Conservation (phyloP, 768 basidiomycete species). For the Boletus coccyginus region DNA sequence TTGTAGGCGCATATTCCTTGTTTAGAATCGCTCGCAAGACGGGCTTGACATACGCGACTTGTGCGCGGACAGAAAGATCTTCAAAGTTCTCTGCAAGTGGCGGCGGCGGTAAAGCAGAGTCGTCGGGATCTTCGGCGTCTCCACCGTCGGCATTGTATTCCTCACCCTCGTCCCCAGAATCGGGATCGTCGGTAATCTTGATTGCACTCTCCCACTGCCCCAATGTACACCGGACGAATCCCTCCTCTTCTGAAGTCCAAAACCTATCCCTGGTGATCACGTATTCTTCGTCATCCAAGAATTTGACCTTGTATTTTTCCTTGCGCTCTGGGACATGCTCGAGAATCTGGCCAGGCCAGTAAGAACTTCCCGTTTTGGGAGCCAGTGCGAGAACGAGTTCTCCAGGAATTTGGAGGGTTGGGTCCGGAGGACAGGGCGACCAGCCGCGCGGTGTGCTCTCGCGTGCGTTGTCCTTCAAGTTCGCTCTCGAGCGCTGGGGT, state of each 20-base stretch:
- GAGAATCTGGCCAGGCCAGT: slow-evolving; percentile 70
- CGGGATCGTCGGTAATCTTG: slow-evolving; percentile 24
- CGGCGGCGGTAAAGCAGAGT: slow-evolving; percentile 29
- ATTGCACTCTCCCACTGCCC: slow-evolving; percentile 53
- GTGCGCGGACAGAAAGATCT: slow-evolving; percentile 48
- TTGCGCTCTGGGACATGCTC: slow-evolving; percentile 41
- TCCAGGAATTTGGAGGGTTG: slow-evolving; percentile 57
- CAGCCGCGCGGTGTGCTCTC: slow-evolving; percentile 17
- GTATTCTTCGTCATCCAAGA: slow-evolving; percentile 48
- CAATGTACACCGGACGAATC: slow-evolving; percentile 62
- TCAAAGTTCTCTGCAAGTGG: slow-evolving; percentile 49
- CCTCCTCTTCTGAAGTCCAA: slow-evolving; percentile 53
- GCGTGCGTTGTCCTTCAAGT: slow-evolving; percentile 12
- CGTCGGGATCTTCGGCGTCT: slow-evolving; percentile 17
- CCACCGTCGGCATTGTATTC: slow-evolving; percentile 31
- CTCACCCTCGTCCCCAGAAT: slow-evolving; percentile 31
- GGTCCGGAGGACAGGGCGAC: slow-evolving; percentile 47
- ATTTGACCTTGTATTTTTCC: slow-evolving; percentile 55
- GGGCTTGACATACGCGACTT: slow-evolving; percentile 66
- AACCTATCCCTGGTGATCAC: slow-evolving; percentile 51
- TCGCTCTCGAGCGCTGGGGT: slow-evolving; percentile 17
- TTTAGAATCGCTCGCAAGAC: slow-evolving; percentile 59
- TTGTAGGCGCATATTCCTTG: slow-evolving; percentile 53
- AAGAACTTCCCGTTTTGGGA: slow-evolving; percentile 32
- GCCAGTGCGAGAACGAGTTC: slow-evolving; percentile 58